Base-by-base conservation (phyloP, 2,329 filamentous ascomycete genomes). In the Cladosporium sp. region DNA sequence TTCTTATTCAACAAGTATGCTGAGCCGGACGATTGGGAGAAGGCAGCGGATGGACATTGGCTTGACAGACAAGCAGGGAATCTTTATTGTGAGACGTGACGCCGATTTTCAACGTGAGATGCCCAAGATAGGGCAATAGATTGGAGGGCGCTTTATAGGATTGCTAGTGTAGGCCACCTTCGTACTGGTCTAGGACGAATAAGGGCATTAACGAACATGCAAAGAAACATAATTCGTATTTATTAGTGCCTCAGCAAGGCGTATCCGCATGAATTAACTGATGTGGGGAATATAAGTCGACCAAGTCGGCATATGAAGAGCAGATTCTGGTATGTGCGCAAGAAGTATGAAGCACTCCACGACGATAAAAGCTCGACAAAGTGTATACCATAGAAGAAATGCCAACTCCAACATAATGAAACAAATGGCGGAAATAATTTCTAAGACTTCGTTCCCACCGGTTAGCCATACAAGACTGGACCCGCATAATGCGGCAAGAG, bases 1-100 rank as follows among this genome's bases (percentile, higher is more conserved):
- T 55, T 75, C 56, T 61, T 77, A 58, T 77, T 67, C 55, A 67
- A 62, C 10, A 57, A 64, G 17, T 58, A 62, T 36, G 35, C 75
- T 40, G 58, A 47, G 3, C 44, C 57, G n/a, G 50, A 50, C 4
- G 67, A 73, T 45, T 73, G 75, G 56, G 67, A 66, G 10, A 40
- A 40, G 4, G 71, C 69, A 20, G 61, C 64, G 5, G 57, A 58
- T 25, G 70, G 70, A 1, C 64, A 71, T 60, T 74, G 66, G 22
- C 68, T 66, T 1, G 66, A 64, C 25, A 65, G 66, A 20, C 70
- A 61, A 55, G 69, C 66, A n/a, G 65, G 66, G 12, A 71, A 65
- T 55, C 69, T 76, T 34, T 61, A 61, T 32, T 75, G 73, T 56
- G 20, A 9, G 35, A n/a, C n/a, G n/a, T n/a, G n/a, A n/a, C n/a